A percentile compares a stretch with the other conserved stretches of the same genome.
phyloP scores from a whole-genome alignment of 2,329 filamentous ascomycete genomes.

The Colletotrichum karsti region DNA sequence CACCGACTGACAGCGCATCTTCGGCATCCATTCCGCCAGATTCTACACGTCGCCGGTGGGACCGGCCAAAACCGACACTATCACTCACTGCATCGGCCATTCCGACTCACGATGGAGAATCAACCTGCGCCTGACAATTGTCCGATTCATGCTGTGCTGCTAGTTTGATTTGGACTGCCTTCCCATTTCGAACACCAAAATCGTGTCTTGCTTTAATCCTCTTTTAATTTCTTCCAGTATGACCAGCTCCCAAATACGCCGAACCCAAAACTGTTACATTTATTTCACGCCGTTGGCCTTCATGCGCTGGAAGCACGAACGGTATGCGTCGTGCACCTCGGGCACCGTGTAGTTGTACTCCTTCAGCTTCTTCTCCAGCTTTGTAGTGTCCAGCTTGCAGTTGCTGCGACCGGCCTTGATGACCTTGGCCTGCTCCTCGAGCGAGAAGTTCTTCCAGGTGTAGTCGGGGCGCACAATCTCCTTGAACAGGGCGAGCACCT shows the following conservation, averaged over 20 bases:
- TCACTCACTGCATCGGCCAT: neutral
- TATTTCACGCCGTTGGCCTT: slow-evolving; percentile 62
- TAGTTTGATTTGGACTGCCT: neutral
- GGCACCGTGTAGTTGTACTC: slow-evolving; percentile 67
- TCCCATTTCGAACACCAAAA: neutral
- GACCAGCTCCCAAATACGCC: neutral
- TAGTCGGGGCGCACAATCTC: slow-evolving; percentile 69
- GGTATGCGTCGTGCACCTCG: slow-evolving; percentile 70
- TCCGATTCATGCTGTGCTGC: neutral
- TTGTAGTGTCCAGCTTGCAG: slow-evolving; percentile 70
- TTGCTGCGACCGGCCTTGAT: slow-evolving; percentile 75
- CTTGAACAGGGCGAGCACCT: slow-evolving; percentile 70
- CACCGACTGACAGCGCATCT: neutral
- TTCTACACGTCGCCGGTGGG: neutral
- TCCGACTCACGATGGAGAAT: neutral
- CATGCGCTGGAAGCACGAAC: slow-evolving; percentile 71
- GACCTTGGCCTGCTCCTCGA: slow-evolving; percentile 73
- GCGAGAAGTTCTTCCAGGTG: slow-evolving; percentile 71
- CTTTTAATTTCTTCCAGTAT: neutral
- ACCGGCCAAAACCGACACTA: slow-evolving; percentile 5
- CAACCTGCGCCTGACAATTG: neutral
- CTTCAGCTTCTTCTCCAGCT: slow-evolving; percentile 66
- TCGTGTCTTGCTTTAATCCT: neutral
- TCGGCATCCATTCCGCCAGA: neutral
- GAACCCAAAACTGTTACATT: slow-evolving; percentile 12